These are phyloP conservation scores for Choiromyces venosus DNA, from an alignment of 495 filamentous ascomycete species.

Conservation along the genomic window DNA sequence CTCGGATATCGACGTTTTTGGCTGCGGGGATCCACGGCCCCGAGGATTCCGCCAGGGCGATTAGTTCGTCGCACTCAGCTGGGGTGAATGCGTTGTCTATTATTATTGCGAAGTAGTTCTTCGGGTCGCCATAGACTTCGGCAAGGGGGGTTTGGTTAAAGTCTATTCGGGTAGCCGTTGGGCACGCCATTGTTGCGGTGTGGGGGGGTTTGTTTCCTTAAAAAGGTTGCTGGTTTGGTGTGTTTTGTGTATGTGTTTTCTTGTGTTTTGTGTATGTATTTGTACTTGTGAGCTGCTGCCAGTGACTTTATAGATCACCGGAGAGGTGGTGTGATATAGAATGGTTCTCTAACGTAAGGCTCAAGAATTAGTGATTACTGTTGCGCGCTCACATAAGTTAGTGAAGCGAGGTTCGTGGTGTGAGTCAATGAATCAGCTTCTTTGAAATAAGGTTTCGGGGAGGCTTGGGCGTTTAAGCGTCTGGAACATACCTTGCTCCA, in stretches of 20 bases:
- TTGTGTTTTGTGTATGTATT: not conserved
- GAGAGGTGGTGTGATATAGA: not conserved
- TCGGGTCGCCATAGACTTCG: slow-evolving; percentile 42
- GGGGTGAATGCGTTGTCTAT: slow-evolving; percentile 55
- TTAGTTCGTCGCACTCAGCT: slow-evolving; percentile 51
- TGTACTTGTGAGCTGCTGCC: not conserved
- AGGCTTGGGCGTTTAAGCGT: not conserved
- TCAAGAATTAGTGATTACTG: not conserved
- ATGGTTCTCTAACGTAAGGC: not conserved
- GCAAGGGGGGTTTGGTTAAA: slow-evolving; percentile 47
- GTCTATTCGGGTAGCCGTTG: slow-evolving; percentile 43
- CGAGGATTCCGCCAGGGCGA: slow-evolving; percentile 48
- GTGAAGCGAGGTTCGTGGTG: not conserved
- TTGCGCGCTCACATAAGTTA: not conserved
- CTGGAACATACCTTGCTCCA: not conserved
- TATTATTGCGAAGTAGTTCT: slow-evolving; percentile 49
- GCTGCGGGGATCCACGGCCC: slow-evolving; percentile 40
- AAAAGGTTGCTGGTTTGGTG: not conserved
- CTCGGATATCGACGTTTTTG: slow-evolving; percentile 39
- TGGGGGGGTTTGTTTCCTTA: not conserved
- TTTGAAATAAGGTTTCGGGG: not conserved
- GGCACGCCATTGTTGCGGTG: not conserved
- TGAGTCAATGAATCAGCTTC: not conserved
- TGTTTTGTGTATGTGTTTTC: not conserved
- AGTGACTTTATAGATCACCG: no score